Evolutionary conservation across 2,329 filamentous ascomycete species (phyloP).

Genomic region (Mycocentrospora acerina): DNA sequence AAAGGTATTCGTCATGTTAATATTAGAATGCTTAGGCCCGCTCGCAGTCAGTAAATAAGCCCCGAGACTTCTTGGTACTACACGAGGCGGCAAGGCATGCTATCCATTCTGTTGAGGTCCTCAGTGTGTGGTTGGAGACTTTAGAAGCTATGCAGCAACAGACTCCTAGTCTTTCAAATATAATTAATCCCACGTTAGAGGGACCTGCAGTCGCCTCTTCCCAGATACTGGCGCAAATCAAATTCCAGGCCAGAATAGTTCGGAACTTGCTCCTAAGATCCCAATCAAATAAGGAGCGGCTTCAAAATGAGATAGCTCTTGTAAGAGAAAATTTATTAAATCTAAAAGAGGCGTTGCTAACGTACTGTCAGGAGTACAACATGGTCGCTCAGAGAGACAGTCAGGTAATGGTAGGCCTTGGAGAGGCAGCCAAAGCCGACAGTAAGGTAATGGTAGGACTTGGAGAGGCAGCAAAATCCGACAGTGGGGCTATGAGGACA

Average conservation of each 20-base stretch:
- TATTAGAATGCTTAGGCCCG: conserved; percentile 5
- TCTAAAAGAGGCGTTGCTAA: neutral
- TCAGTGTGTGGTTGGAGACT: conserved; percentile 11
- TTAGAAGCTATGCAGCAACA: conserved; percentile 8
- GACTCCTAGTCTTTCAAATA: neutral
- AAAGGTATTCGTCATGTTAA: neutral
- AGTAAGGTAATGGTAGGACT: conserved; percentile 9
- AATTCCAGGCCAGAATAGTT: conserved; percentile 11
- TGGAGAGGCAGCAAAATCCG: conserved; percentile 13
- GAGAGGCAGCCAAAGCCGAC: too few species aligned
- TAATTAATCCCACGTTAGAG: too few species aligned
- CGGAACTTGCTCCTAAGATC: conserved; percentile 10
- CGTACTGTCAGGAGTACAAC: conserved; percentile 14
- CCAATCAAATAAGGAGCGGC: conserved; percentile 17
- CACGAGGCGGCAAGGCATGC: conserved; percentile 19
- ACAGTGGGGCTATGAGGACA: conserved; percentile 17
- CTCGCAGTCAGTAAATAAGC: neutral
- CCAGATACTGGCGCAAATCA: conserved; percentile 3
- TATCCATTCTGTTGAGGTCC: conserved; percentile 16
- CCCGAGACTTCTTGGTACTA: conserved; percentile 7
- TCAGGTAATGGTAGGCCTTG: conserved; percentile 13
- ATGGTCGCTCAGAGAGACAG: conserved; percentile 21
- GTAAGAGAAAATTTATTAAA: conserved; percentile 1
- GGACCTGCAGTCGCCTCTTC: neutral
- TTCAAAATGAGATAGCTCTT: conserved; percentile 20